Percentiles rank a stretch among this genome's conserved stretches.
These are phyloP conservation scores for Globisporangium orthogonon DNA, from an alignment of 352 stramenopile species.

Conservation along the genomic window DNA sequence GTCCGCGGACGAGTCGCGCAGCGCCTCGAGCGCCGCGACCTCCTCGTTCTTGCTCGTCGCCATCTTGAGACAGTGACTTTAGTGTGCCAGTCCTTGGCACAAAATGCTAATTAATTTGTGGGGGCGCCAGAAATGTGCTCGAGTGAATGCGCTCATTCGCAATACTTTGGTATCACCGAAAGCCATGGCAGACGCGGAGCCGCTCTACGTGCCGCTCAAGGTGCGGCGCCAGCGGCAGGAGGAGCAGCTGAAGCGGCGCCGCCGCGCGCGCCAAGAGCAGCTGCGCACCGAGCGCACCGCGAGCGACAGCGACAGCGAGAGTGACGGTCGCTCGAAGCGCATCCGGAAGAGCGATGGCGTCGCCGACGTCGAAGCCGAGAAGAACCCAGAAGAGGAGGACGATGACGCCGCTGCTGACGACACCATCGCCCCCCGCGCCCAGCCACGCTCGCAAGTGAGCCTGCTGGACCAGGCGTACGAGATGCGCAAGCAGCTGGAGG, in stretches of 20 bases:
- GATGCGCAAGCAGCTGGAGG: constrained; percentile 73
- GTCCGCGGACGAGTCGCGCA: constrained; percentile 70
- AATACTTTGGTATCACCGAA: too few relatives aligned
- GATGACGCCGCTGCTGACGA: constrained; percentile 8
- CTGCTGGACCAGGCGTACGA: constrained; percentile 81
- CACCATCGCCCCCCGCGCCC: background rate
- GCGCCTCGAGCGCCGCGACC: constrained; percentile 68
- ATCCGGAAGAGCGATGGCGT: background rate
- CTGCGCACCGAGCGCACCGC: constrained; percentile 30
- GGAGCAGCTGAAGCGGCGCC: constrained; percentile 48
- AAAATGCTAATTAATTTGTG: too few relatives aligned
- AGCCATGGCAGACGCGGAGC: constrained; percentile 16
- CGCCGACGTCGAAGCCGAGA: background rate
- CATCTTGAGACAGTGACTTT: constrained; percentile 14
- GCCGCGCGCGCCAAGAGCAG: constrained; percentile 43
- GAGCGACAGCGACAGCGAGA: constrained; percentile 2
- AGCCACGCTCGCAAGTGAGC: constrained; percentile 57
- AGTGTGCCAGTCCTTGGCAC: too few relatives aligned
- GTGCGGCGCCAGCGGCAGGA: constrained; percentile 64
- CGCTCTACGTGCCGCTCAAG: constrained; percentile 79
- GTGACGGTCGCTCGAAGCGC: constrained; percentile 4
- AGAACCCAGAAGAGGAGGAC: background rate
- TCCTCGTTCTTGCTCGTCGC: constrained; percentile 66
- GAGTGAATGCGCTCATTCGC: too few relatives aligned
- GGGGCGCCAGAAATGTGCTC: too few relatives aligned